Conservation (phyloP, 441 rosid species). For the Aquilaria agallochum region DNA sequence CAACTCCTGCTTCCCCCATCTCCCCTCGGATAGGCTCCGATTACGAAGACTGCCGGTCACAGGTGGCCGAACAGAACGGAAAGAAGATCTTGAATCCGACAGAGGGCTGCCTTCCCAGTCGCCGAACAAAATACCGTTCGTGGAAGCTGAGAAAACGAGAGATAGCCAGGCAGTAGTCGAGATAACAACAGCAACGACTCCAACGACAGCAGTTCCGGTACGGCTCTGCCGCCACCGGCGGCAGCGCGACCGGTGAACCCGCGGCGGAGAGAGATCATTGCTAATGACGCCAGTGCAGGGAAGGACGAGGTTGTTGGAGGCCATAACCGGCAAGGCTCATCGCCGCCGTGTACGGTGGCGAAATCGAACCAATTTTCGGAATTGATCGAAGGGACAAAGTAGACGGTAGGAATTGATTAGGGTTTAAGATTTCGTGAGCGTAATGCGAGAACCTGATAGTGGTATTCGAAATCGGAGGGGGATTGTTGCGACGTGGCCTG, state of each 20-base stretch:
- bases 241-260: conserved; percentile 26
- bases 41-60: conserved; percentile 19
- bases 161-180: conserved; percentile 79
- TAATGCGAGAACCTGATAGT: no score
- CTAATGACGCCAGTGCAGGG: conserved; percentile 4
- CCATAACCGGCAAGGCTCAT: conserved; percentile 46
- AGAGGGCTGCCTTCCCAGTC: conserved; percentile 52
- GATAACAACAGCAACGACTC: conserved; percentile 53
- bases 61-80: conserved; percentile 14
- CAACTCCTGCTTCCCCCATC: conserved; percentile 19
- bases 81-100: conserved; percentile 12
- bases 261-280: conserved; percentile 28
- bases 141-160: conserved; percentile 67
- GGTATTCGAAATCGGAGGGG: no score
- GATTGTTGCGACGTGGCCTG: not conserved
- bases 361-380: conserved; percentile 9
- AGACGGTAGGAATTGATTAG: not conserved
- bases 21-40: conserved; percentile 38
- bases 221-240: conserved; percentile 58
- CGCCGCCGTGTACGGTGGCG: conserved; percentile 39
- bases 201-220: conserved; percentile 43
- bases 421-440: conserved; percentile 4
- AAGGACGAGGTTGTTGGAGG: conserved; percentile 24
- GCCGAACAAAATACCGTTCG: conserved; percentile 45
- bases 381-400: not conserved